Percentiles rank a stretch among this genome's conserved stretches.
phyloP scores from a whole-genome alignment of 2,329 filamentous ascomycete genomes.

The Colletotrichum sp. region DNA sequence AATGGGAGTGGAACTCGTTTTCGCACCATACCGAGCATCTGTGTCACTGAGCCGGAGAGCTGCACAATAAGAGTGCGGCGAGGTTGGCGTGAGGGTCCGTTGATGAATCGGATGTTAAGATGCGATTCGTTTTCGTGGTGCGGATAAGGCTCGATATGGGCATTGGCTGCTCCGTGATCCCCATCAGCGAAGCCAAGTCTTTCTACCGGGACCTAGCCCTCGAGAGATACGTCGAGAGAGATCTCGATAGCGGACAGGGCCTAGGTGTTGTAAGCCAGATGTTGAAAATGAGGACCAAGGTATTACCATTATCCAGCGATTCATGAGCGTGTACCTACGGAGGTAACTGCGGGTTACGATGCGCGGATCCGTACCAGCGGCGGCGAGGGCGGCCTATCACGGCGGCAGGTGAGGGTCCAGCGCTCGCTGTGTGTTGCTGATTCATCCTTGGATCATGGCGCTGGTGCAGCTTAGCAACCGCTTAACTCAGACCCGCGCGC shows the following conservation, averaged over 20 bases:
- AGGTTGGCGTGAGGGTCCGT: not conserved
- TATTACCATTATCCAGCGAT: not conserved
- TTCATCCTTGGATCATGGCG: conserved; percentile 8
- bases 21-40: not conserved
- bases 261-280: not conserved
- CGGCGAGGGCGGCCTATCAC: not conserved
- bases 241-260: not conserved
- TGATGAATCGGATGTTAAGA: not conserved
- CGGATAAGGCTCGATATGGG: not conserved
- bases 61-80: not conserved
- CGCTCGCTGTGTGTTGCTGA: conserved; percentile 14
- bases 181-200: not conserved
- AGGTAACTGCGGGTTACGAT: not conserved
- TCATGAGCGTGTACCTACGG: not conserved
- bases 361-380: not conserved
- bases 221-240: not conserved
- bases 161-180: not conserved
- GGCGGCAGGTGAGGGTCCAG: not conserved
- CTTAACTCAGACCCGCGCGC: conserved; percentile 14
- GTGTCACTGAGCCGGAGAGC: not conserved
- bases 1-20: not conserved
- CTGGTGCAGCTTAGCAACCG: conserved; percentile 8
- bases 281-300: not conserved
- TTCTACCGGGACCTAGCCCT: not conserved
- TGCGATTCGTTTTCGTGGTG: not conserved